Percentiles rank a stretch among this genome's conserved stretches.
Evolutionary conservation across 257 asterid species (phyloP).

Genomic region (Capsicum chinense): DNA sequence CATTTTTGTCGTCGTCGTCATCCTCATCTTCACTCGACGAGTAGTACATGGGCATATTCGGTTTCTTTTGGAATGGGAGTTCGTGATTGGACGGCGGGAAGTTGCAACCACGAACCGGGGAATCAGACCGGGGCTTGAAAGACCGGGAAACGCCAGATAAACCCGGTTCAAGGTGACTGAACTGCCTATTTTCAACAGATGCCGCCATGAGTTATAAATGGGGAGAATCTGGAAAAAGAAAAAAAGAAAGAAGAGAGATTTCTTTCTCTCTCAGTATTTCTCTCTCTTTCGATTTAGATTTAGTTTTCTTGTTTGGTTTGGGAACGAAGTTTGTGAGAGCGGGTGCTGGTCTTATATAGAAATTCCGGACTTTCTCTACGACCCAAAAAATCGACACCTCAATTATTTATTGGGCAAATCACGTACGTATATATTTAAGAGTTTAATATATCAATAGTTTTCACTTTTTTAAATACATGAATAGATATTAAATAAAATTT

Average conservation of each 20-base stretch:
- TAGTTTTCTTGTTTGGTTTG: background rate
- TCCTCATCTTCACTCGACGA: slow-evolving; percentile 58
- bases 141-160: slow-evolving; percentile 36
- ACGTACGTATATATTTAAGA: too few species aligned
- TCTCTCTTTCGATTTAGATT: background rate
- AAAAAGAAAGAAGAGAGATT: background rate
- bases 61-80: slow-evolving; percentile 30
- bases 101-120: slow-evolving; percentile 63
- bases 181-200: slow-evolving; percentile 71
- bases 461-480: too few species aligned
- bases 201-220: slow-evolving; percentile 65
- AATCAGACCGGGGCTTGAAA: slow-evolving; percentile 60
- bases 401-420: background rate
- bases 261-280: background rate
- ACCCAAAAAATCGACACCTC: background rate
- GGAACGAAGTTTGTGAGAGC: slow-evolving; percentile 24
- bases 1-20: slow-evolving; percentile 41
- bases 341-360: slow-evolving; percentile 22
- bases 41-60: slow-evolving; percentile 31
- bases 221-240: background rate
- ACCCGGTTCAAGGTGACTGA: slow-evolving; percentile 52
- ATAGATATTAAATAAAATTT: too few species aligned
- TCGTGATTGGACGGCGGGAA: slow-evolving; percentile 41
- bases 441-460: too few species aligned
- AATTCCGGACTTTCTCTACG: background rate